phyloP scores from a whole-genome alignment of 345 rosid species.

The Barbarea vulgaris region DNA sequence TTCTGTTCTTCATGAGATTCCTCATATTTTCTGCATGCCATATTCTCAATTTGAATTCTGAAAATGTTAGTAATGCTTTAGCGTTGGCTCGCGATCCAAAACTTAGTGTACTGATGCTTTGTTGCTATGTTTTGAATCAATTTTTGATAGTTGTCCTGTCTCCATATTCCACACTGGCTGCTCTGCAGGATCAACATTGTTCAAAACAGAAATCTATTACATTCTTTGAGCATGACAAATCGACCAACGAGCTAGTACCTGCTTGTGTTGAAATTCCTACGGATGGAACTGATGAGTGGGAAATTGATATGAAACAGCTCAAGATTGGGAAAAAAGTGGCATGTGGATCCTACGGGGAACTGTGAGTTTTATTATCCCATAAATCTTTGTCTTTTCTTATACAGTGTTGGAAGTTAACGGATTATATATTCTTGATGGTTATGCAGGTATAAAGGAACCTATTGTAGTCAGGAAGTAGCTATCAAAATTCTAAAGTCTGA shows the following conservation, averaged over 20 bases:
- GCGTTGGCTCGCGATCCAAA: conserved; percentile 8
- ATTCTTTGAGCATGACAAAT: conserved; percentile 48
- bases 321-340: conserved; percentile 74
- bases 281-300: conserved; percentile 98
- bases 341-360: conserved; percentile 86
- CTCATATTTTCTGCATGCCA: conserved; percentile 3
- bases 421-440: conserved; percentile 16
- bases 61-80: conserved; percentile 26
- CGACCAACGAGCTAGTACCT: conserved; percentile 50
- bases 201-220: conserved; percentile 51
- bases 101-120: conserved; percentile 27
- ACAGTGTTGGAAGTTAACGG: not conserved
- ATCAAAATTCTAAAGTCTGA: conserved; percentile 89
- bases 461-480: conserved; percentile 96
- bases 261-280: conserved; percentile 77
- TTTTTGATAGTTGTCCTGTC: conserved; percentile 23
- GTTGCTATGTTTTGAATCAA: conserved; percentile 32
- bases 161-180: conserved; percentile 44
- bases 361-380: conserved; percentile 55
- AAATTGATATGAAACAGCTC: conserved; percentile 78
- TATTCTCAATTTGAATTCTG: conserved; percentile 5
- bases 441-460: conserved; percentile 78
- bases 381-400: not conserved
- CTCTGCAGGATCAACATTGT: conserved; percentile 62
- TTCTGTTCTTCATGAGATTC: conserved; percentile 8